Evolutionary conservation across 2,329 filamentous ascomycete genomes (phyloP).

Genomic region (Penicillium sp.): DNA sequence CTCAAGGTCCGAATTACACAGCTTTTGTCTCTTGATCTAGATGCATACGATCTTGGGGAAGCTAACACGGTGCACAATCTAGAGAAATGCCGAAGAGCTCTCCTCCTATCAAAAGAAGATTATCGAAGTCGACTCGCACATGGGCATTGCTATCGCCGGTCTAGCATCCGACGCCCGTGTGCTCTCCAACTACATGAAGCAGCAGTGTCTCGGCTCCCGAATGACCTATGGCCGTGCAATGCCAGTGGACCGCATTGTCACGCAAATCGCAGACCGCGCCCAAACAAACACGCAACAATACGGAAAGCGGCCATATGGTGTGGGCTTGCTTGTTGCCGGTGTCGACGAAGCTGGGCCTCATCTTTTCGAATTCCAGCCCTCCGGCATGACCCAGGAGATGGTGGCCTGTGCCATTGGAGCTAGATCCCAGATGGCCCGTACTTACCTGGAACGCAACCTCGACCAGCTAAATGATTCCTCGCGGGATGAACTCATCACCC

Average conservation of each 20-base stretch:
- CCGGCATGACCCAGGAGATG: slow-evolving; percentile 97
- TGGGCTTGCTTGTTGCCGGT: slow-evolving; percentile 88
- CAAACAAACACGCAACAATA: slow-evolving; percentile 98
- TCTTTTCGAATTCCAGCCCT: slow-evolving; percentile 97
- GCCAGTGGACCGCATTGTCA: slow-evolving; percentile 84
- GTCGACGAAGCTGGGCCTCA: slow-evolving; percentile 94
- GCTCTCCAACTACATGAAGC: slow-evolving; percentile 99
- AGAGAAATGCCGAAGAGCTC: slow-evolving; percentile 99
- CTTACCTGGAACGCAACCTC: slow-evolving; percentile 91
- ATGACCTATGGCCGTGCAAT: slow-evolving; percentile 95
- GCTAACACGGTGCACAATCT: slow-evolving; percentile 18
- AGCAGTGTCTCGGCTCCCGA: slow-evolving; percentile 93
- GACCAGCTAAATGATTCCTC: slow-evolving; percentile 78
- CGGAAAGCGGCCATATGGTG: slow-evolving; percentile 93
- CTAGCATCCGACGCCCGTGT: slow-evolving; percentile 97
- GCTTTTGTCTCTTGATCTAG: neutral
- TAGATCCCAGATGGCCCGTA: slow-evolving; percentile 94
- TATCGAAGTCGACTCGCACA: slow-evolving; percentile 93
- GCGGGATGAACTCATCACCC: slow-evolving; percentile 85
- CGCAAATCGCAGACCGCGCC: slow-evolving; percentile 92
- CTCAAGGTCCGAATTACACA: slow-evolving; percentile 73
- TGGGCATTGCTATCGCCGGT: slow-evolving; percentile 92
- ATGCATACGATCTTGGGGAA: neutral
- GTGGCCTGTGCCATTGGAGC: slow-evolving; percentile 93
- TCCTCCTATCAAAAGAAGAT: slow-evolving; percentile 99